phyloP scores from a whole-genome alignment of 306 rosid genomes.

The Vachellia pachyceras region DNA sequence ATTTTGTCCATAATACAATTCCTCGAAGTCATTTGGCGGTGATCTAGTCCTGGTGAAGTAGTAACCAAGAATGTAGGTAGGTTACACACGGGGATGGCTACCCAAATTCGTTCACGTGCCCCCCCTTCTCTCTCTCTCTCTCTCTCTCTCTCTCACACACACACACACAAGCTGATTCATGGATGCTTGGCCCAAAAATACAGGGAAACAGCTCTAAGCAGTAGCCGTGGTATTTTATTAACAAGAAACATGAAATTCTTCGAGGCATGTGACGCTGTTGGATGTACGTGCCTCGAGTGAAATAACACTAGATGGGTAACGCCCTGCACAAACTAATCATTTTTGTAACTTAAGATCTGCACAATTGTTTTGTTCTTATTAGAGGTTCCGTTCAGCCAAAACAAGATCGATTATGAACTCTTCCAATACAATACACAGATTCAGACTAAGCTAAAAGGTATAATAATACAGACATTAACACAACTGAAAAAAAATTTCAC shows the following conservation, averaged over 20 bases:
- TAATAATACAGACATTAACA: not conserved
- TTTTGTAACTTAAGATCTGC: conserved; percentile 16
- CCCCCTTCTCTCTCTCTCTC: not conserved
- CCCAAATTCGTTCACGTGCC: not conserved
- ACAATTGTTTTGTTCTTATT: conserved; percentile 31
- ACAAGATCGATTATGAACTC: not conserved
- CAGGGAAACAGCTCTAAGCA: not conserved
- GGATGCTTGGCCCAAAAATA: not conserved
- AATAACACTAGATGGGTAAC: not conserved
- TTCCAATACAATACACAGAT: conserved; percentile 9
- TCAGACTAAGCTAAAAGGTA: not conserved
- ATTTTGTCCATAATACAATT: not conserved
- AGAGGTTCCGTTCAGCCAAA: not conserved
- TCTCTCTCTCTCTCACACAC: not conserved
- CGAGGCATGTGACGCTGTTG: conserved; percentile 19
- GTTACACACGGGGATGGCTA: not conserved
- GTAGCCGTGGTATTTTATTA: not conserved
- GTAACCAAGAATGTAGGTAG: not conserved
- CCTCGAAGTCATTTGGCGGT: not conserved
- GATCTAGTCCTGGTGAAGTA: not conserved
- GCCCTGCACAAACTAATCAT: not conserved
- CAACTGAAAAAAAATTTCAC: not conserved
- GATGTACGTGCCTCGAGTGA: conserved; percentile 31
- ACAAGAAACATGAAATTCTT: conserved; percentile 27
- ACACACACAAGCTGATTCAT: not conserved